Base-by-base conservation (phyloP, 225 moss, liverwort and hornwort species). In the Physcomitrellopsis africana region DNA sequence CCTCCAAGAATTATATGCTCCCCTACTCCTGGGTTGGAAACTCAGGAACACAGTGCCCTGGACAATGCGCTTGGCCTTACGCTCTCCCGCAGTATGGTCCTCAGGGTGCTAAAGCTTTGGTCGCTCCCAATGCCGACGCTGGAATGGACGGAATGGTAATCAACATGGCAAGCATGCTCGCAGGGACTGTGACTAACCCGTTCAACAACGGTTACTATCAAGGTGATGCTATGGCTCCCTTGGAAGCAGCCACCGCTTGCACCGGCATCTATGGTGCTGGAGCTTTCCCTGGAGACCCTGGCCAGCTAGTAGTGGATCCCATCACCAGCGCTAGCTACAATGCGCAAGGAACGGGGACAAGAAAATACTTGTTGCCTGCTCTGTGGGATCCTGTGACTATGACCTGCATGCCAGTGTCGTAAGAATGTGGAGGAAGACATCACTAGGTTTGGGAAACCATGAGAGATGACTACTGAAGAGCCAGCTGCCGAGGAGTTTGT, bases 21-120 rank as follows among this genome's bases (percentile, higher is more conserved):
- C 88, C 85, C 1, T 88, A 82, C 11, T 80, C 88, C 10, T 88
- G 88, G 88, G 88, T 88, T 52, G 88, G 88, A 23, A 76, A 88
- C 73, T 85, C 88, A 0, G 85, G 53, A 3, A 76, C 68, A 1
- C 82, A 88, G 68, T 89, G 88, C 22, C 81, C 88, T 0, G 88
- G 88, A 0, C 77, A 71, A 8, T 89, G 88, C 51, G 88, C 88
- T 0, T 89, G 88, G 88, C 88, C 88, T 0, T 89, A 81, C 47
- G 88, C 88, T 10, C 76, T 88, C 0, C 85, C 85, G 0, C 43
- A 78, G 63, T 88, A 80, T 63, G 88, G 88, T 0, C 88, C 88
- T 1, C 72, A 82, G 46, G 76, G 76, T 0, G 85, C 88, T 0
- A 79, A 81, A 22, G 76, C 88, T 10, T 20, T 88, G 78, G 72